These are phyloP conservation scores for Castanea mollissima DNA, from an alignment of 306 rosid genomes.

Conservation along the genomic window DNA sequence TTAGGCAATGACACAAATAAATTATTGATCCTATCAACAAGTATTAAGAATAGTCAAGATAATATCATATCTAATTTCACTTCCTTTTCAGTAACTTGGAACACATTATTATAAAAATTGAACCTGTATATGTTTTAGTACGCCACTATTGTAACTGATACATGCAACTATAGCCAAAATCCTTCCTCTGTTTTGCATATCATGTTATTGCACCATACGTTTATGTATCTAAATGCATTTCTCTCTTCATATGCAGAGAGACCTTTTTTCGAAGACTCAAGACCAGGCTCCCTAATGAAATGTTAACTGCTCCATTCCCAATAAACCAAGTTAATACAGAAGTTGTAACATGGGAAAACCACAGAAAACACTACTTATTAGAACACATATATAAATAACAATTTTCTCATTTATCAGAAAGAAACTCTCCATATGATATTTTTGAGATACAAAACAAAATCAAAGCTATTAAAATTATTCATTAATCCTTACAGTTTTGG, in stretches of 20 bases:
- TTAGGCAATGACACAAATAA: neutral
- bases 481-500: neutral
- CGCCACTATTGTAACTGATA: neutral
- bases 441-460: neutral
- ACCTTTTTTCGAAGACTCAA: too few species aligned
- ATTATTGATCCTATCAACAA: neutral
- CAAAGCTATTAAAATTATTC: neutral
- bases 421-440: too few species aligned
- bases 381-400: too few species aligned
- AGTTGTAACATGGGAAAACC: too few species aligned
- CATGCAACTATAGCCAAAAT: neutral
- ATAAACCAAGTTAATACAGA: too few species aligned
- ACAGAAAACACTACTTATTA: too few species aligned
- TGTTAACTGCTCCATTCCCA: too few species aligned
- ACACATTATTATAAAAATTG: neutral
- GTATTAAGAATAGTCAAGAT: neutral
- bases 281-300: too few species aligned
- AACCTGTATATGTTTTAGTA: neutral
- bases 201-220: neutral
- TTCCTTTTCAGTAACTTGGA: neutral
- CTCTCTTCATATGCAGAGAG: too few species aligned
- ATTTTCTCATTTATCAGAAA: too few species aligned
- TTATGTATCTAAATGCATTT: too few species aligned
- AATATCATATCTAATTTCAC: neutral
- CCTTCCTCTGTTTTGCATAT: neutral